Evolutionary conservation across 768 basidiomycete genomes (phyloP).

Genomic region (Hydnomerulius pinastri): DNA sequence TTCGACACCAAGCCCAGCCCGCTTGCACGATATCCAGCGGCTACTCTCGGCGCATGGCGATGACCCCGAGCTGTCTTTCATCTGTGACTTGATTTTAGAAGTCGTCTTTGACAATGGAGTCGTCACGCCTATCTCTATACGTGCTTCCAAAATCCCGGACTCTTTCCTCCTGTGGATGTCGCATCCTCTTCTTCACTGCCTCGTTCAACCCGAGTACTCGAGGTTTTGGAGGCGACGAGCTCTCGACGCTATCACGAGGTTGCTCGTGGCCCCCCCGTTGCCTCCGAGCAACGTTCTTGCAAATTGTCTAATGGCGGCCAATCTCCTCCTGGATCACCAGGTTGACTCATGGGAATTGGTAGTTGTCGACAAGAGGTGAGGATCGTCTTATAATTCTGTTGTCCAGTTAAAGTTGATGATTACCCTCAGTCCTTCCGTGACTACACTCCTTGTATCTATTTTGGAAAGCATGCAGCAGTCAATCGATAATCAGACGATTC

Average conservation of each 20-base stretch:
- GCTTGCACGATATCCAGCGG: slow-evolving; percentile 5
- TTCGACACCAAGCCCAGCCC: neutral
- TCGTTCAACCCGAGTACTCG: neutral
- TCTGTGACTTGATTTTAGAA: slow-evolving; percentile 5
- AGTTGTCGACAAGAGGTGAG: slow-evolving; percentile 6
- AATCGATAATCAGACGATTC: neutral
- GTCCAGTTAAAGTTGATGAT: neutral
- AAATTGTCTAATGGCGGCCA: slow-evolving; percentile 7
- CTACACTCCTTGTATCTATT: neutral
- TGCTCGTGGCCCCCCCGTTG: neutral
- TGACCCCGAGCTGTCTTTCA: slow-evolving; percentile 6
- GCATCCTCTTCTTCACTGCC: slow-evolving; percentile 7
- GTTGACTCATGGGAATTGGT: slow-evolving; percentile 4
- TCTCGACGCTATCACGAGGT: slow-evolving; percentile 1
- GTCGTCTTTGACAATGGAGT: slow-evolving; percentile 1
- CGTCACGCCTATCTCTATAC: neutral
- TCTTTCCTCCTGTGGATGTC: slow-evolving; percentile 7
- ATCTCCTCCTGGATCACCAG: slow-evolving; percentile 3
- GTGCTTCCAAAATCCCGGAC: slow-evolving; percentile 4
- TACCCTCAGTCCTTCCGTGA: neutral
- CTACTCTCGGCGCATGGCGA: neutral
- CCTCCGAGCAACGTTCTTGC: slow-evolving; percentile 5
- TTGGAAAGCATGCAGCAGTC: slow-evolving; percentile 6
- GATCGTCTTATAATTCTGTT: neutral
- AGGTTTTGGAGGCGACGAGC: slow-evolving; percentile 2